These are phyloP conservation scores for Zasmidium angulare DNA, from an alignment of 2,329 filamentous ascomycete genomes.

Conservation along the genomic window DNA sequence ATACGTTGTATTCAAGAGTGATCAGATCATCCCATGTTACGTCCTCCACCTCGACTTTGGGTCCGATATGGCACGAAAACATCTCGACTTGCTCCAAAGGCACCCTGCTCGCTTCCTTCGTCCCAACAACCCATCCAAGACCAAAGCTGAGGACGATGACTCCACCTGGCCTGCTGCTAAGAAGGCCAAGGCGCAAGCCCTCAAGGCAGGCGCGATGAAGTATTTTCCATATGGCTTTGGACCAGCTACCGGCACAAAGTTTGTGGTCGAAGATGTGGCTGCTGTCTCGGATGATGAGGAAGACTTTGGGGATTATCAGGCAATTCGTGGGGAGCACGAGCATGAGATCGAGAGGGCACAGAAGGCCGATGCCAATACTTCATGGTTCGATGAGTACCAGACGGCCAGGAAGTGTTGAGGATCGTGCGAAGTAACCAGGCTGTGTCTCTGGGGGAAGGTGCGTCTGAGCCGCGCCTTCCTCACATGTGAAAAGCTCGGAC, in stretches of 20 bases:
- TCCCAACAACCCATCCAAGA: background rate
- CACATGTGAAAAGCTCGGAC: background rate
- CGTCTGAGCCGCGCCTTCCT: background rate
- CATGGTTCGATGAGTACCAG: background rate
- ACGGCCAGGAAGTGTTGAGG: background rate
- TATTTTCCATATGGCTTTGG: constrained; percentile 28
- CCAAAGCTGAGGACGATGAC: background rate
- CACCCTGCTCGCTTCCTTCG: constrained; percentile 12
- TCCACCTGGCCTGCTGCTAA: constrained; percentile 36
- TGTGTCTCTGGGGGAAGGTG: background rate
- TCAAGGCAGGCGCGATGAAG: constrained; percentile 30
- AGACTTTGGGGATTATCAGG: constrained; percentile 18
- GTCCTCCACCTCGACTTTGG: constrained; percentile 49
- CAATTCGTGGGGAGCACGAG: constrained; percentile 7
- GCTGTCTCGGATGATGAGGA: constrained; percentile 32
- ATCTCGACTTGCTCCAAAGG: constrained; percentile 25
- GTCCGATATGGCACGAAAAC: constrained; percentile 30
- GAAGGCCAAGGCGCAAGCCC: constrained; percentile 39
- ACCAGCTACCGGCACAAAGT: constrained; percentile 42
- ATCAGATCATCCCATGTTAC: constrained; percentile 48
- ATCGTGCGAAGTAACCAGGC: background rate
- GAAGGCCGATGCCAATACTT: background rate
- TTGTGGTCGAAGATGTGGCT: constrained; percentile 49
- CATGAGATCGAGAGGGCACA: background rate
- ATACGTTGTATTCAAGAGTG: constrained; percentile 47